Conservation (phyloP, 257 asterid species). For the Capsicum chinense region DNA sequence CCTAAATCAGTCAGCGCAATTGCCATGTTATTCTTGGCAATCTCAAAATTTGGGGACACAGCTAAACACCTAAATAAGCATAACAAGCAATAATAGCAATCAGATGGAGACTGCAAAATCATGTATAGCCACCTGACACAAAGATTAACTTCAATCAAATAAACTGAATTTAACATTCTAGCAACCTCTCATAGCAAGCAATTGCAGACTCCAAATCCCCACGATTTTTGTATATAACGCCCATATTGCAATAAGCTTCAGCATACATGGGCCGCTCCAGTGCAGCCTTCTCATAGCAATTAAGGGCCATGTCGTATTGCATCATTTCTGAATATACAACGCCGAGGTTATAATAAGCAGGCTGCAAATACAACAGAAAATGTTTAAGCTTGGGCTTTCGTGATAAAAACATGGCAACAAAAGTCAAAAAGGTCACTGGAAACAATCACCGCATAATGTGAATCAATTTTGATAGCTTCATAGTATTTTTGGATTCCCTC, state of each 20-base stretch:
- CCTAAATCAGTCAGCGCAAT: constrained; percentile 99
- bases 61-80: constrained; percentile 76
- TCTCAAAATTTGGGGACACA: constrained; percentile 98
- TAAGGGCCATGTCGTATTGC: constrained; percentile 97
- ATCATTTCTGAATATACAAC: constrained; percentile 98
- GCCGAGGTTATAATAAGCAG: constrained; percentile 99
- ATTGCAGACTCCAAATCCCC: constrained; percentile 98
- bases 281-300: constrained; percentile 96
- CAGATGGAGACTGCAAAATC: constrained; percentile 33
- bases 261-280: constrained; percentile 97
- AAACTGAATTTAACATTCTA: constrained; percentile 21
- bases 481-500: constrained; percentile 96
- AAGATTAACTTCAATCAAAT: constrained; percentile 27
- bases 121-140: constrained; percentile 23
- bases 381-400: background rate
- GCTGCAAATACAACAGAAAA: constrained; percentile 57
- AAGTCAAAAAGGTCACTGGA: background rate
- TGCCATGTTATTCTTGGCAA: constrained; percentile 99
- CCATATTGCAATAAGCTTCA: constrained; percentile 99
- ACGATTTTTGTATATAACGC: constrained; percentile 93
- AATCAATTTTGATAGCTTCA: constrained; percentile 89
- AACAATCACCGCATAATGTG: constrained; percentile 83
- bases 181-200: constrained; percentile 93
- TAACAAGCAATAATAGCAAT: constrained; percentile 33
- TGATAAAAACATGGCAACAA: background rate